Percentiles rank a stretch among this genome's conserved stretches.
These are phyloP conservation scores for Themeda triandra DNA, from an alignment of 176 grass and related monocot species.

Conservation along the genomic window DNA sequence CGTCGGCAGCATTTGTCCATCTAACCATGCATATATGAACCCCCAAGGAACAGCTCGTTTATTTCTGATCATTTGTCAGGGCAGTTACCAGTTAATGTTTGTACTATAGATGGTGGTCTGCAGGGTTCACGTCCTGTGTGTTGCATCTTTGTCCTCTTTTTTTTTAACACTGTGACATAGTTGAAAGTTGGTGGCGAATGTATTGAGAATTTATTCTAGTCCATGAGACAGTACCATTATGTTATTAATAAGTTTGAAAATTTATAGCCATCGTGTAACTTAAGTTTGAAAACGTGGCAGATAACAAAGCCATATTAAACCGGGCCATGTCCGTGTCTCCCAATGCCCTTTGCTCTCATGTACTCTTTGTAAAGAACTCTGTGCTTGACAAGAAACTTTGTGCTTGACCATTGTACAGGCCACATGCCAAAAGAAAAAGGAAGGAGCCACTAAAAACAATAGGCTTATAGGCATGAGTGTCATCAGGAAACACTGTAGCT, in stretches of 20 bases:
- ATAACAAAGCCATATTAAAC: background rate
- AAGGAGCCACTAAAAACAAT: background rate
- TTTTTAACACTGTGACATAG: background rate
- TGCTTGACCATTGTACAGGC: background rate
- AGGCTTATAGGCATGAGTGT: conserved; percentile 42
- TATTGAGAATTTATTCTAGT: background rate
- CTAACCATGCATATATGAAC: too few species aligned
- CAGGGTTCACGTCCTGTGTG: background rate
- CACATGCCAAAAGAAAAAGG: background rate
- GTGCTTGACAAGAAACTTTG: too few species aligned
- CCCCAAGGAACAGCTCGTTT: too few species aligned
- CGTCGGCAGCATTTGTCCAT: too few species aligned
- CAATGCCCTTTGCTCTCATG: background rate
- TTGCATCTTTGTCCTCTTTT: background rate
- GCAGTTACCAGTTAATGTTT: background rate
- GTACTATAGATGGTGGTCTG: background rate
- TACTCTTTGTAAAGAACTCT: background rate
- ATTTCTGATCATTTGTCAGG: background rate
- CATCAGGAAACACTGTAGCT: conserved; percentile 10
- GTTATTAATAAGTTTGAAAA: background rate
- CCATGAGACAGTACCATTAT: background rate
- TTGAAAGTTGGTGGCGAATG: background rate
- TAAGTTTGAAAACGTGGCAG: background rate
- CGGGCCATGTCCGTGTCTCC: background rate
- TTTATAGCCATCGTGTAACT: background rate